Base-by-base conservation (phyloP, 306 rosid species). In the Sicyos baderoa region DNA sequence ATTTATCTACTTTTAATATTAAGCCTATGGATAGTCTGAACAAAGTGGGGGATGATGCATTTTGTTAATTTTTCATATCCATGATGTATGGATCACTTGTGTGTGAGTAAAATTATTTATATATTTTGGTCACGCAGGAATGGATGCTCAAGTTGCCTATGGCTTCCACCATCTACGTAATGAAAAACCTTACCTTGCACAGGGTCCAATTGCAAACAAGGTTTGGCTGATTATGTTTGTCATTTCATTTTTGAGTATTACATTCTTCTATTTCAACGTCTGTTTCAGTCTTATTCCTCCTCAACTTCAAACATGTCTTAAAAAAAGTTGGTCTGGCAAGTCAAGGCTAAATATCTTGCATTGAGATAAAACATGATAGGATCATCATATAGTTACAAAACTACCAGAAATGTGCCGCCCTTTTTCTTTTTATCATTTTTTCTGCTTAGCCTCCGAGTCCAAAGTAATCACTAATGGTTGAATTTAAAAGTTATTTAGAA, bases 121-220 rank as follows among this genome's bases (percentile, higher is more conserved):
- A 49, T 49, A 21, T 48, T 72, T 72, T 80, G 58, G 9, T 80
- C 68, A 78, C 80, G 66, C 84, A 90, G 99, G 99, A 83, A 94
- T 94, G 99, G 99, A 94, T 80, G 99, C 97, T 62, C 89, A 84
- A 78, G 96, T 94, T 77, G 96, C 99, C 70, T 88, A 94, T 80
- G 97, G 99, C 51, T 94, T 94, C 79, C 97, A 94, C 80, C 88
- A 83, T 84, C 77, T 94, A 65, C 96, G 99, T 29, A 80, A 94
- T 47, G 92, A 94, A 78, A 94, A 88, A 77, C 97, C 97, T 47
- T 81, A 82, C 79, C 91, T 94, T 84, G 96, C 99, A 67, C 90
- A 77, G 29, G 97, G 97, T 71, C 99, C 99, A 69, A 78, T 94
- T 75, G 10, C 99, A 45, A 94, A 94, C 78, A 94, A 88, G 99